These are phyloP conservation scores for Candida montana DNA, from an alignment of 805 yeast species.

Conservation along the genomic window DNA sequence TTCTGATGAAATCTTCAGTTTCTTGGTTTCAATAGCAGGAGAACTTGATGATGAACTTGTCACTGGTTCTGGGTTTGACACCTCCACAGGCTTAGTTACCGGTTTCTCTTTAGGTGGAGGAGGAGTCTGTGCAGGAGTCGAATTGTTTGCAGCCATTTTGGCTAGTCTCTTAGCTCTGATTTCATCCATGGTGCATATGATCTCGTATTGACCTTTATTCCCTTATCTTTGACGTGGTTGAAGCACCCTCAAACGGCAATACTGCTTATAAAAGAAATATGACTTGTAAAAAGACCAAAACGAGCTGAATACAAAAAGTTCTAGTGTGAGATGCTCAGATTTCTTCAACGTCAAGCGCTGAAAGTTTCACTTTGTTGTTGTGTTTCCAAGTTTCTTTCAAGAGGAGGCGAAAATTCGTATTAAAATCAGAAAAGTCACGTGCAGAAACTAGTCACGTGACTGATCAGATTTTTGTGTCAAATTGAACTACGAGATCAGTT, in stretches of 20 bases:
- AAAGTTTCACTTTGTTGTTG: too few species aligned
- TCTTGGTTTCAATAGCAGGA: not conserved
- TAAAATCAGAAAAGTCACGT: too few species aligned
- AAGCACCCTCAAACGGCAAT: not conserved
- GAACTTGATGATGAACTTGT: not conserved
- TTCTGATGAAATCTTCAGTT: not conserved
- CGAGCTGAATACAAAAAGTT: too few species aligned
- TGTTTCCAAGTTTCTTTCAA: too few species aligned
- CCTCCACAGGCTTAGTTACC: not conserved
- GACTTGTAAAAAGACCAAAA: too few species aligned
- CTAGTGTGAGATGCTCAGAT: too few species aligned
- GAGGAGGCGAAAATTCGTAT: too few species aligned
- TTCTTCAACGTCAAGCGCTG: too few species aligned
- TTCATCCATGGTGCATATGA: conserved; percentile 18
- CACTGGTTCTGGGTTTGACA: not conserved
- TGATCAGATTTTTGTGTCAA: too few species aligned
- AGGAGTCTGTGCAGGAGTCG: not conserved
- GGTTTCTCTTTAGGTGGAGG: not conserved
- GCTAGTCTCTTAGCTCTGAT: conserved; percentile 33
- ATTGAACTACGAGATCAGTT: too few species aligned
- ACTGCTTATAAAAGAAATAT: too few species aligned
- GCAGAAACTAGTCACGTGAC: too few species aligned
- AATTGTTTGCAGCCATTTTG: conserved; percentile 9
- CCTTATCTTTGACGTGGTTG: not conserved
- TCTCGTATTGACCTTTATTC: not conserved